Evolutionary conservation across 495 filamentous ascomycete genomes (phyloP), one percentile per base, ranked within the genome.

Genomic region (Aspergillus steynii): DNA sequence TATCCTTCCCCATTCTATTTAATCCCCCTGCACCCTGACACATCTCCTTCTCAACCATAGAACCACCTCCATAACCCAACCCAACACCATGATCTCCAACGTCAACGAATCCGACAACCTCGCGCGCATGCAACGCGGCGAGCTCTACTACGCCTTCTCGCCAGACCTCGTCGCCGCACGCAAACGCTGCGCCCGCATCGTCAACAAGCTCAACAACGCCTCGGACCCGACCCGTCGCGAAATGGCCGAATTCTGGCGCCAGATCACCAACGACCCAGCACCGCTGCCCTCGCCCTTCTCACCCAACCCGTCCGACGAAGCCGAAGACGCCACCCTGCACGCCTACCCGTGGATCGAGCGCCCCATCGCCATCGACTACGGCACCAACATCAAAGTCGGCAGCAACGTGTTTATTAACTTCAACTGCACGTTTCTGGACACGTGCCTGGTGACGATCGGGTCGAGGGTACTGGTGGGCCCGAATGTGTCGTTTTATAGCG

Each of bases 381-480:
- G 57, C 6, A 52, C 50, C 3, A 59, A 59, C 42, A 28, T 59
- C 29, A 15, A 29, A 4, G 57, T 59, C 31, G 57, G 57, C 2
- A 52, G 31, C 31, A 42, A 42, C 49, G 50, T 52, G 1, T 59
- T 59, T 12, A 59, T 59, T 37, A 54, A 56, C 26, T 48, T 26
- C 58, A 74, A 61, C 53, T 68, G 76, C 58, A 86, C 82, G 1
- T 82, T 89, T 66, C 65, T 93, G n/a, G 91, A 96, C 71, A 91
- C 88, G 1, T 89, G 86, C 62, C 61, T 81, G 27, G 86, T 93
- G 53, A 83, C 82, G 28, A 86, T 94, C 56, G 91, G 91, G 5
- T 78, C 85, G 25, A 83, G 91, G 26, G 89, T 88, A 4, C 80
- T 93, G 14, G 76, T 94, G 51, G 91, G 88, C 0, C 87, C 90